These are phyloP conservation scores for Nakaseomyces delphensis DNA, from an alignment of 1,139 yeast species.

Conservation along the genomic window DNA sequence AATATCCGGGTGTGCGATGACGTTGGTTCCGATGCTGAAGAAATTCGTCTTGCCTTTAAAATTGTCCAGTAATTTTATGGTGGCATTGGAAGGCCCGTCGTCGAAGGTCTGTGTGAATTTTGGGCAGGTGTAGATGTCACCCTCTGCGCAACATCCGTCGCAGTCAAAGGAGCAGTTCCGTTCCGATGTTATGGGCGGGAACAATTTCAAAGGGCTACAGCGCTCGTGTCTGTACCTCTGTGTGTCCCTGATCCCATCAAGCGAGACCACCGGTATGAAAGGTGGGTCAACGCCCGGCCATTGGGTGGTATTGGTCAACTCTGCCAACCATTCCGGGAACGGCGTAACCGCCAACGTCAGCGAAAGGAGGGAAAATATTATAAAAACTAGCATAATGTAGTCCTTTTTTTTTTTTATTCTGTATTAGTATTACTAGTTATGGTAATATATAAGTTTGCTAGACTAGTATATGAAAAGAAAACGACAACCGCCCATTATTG, in stretches of 20 bases:
- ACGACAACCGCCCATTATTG: not conserved
- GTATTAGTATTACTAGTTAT: not conserved
- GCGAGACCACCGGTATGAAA: constrained; percentile 66
- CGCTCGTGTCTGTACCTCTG: constrained; percentile 50
- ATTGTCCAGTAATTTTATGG: constrained; percentile 47
- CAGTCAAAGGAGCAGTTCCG: constrained; percentile 77
- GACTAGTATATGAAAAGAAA: too few species aligned
- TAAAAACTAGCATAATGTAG: too few species aligned
- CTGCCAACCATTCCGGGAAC: constrained; percentile 72
- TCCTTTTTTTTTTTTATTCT: too few species aligned
- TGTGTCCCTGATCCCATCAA: constrained; percentile 41
- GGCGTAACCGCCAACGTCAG: constrained; percentile 32
- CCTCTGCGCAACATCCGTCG: constrained; percentile 61
- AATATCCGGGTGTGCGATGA: constrained; percentile 65
- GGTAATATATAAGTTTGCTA: too few species aligned
- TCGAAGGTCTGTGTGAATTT: constrained; percentile 80
- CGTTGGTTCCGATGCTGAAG: constrained; percentile 76
- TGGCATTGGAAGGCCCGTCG: constrained; percentile 82
- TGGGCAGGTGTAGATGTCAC: constrained; percentile 71
- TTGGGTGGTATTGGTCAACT: constrained; percentile 56
- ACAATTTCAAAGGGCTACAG: constrained; percentile 38
- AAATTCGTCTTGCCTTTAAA: constrained; percentile 59
- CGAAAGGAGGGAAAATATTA: too few species aligned
- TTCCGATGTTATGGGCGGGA: not conserved
- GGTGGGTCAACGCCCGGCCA: constrained; percentile 90